Conservation (phyloP, 345 rosid genomes). For the Erodium maritimum region DNA sequence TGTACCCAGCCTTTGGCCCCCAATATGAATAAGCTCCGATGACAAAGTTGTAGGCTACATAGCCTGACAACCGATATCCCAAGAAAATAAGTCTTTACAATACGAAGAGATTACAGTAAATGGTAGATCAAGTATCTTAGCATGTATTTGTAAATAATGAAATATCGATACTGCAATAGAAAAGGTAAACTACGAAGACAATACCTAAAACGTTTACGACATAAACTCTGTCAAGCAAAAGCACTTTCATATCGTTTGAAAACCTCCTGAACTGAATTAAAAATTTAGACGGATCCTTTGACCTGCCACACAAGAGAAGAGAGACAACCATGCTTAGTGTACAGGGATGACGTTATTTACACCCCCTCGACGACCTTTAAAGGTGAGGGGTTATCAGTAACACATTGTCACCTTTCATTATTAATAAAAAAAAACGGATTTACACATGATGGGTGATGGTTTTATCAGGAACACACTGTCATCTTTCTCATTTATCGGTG, state of each 20-base stretch:
- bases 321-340: not conserved
- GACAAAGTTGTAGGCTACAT: constrained; percentile 81
- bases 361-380: too few relatives aligned
- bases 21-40: constrained; percentile 96
- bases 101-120: not conserved
- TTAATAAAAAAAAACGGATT: too few relatives aligned
- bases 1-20: constrained; percentile 97
- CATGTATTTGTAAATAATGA: not conserved
- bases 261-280: constrained; percentile 39
- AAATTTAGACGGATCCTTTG: constrained; percentile 14
- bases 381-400: too few relatives aligned
- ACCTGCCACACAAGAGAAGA: constrained; percentile 24
- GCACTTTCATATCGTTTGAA: constrained; percentile 60
- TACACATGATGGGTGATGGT: too few relatives aligned
- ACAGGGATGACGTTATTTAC: not conserved
- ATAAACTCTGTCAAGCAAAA: constrained; percentile 55
- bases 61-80: constrained; percentile 31
- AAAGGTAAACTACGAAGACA: not conserved
- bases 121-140: not conserved
- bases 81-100: not conserved
- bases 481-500: too few relatives aligned
- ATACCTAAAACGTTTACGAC: constrained; percentile 81
- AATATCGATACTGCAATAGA: not conserved
- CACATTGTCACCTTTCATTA: too few relatives aligned
- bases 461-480: too few relatives aligned